Conservation (phyloP, 768 basidiomycete species). For the Lyophyllum semitale region DNA sequence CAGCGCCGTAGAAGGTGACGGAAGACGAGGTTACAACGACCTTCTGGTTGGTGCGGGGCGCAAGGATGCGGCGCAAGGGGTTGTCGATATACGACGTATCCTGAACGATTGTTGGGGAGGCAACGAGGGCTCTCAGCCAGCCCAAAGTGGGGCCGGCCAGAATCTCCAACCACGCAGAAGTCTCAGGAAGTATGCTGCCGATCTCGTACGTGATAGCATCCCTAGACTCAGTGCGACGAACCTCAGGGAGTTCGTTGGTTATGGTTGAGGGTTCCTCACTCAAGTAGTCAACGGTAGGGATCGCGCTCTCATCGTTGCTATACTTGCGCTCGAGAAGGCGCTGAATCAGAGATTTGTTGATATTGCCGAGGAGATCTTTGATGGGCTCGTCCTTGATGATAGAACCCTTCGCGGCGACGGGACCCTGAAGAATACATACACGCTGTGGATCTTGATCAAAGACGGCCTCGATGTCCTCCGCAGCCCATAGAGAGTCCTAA, state of each 20-base stretch:
- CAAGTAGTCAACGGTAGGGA: constrained; percentile 88
- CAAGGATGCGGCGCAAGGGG: constrained; percentile 83
- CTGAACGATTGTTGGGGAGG: constrained; percentile 83
- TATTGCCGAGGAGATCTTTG: constrained; percentile 87
- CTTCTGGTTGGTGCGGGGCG: constrained; percentile 79
- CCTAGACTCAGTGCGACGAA: constrained; percentile 42
- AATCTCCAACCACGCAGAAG: constrained; percentile 77
- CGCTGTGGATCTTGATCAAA: constrained; percentile 99
- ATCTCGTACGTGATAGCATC: constrained; percentile 52
- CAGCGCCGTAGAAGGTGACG: constrained; percentile 73
- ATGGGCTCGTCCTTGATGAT: constrained; percentile 91
- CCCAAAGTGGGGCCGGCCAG: constrained; percentile 79
- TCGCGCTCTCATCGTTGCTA: constrained; percentile 65
- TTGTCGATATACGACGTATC: constrained; percentile 86
- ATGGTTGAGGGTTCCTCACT: constrained; percentile 41
- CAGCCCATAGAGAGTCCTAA: constrained; percentile 95
- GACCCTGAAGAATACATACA: constrained; percentile 96
- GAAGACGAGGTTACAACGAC: constrained; percentile 67
- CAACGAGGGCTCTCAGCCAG: constrained; percentile 87
- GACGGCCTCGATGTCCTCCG: constrained; percentile 97
- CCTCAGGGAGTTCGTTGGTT: constrained; percentile 36
- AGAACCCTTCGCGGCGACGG: constrained; percentile 89
- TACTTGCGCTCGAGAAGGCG: constrained; percentile 82
- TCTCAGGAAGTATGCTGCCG: constrained; percentile 54
- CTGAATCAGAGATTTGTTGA: constrained; percentile 75